phyloP scores from a whole-genome alignment of 192 early-diverging fungal genomes.

The Coemansia sp. region DNA sequence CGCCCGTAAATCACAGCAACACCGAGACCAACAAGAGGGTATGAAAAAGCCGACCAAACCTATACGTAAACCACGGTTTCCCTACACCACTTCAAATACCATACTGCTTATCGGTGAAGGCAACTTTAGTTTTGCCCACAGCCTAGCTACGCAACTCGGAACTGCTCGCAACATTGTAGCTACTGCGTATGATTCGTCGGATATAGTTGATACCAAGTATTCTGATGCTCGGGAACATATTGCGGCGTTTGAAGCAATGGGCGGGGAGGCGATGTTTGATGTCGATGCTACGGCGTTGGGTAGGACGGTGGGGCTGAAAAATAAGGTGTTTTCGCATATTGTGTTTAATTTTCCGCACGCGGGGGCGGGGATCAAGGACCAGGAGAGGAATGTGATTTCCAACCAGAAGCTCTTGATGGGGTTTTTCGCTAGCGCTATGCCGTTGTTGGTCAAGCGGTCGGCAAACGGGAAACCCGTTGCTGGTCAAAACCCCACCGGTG shows the following conservation, averaged over 20 bases:
- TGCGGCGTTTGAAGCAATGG: constrained; percentile 59
- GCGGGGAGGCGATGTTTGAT: constrained; percentile 70
- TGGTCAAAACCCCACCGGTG: constrained; percentile 4
- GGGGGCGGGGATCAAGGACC: constrained; percentile 91
- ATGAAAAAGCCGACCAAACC: background rate
- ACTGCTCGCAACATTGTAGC: constrained; percentile 67
- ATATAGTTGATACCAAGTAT: constrained; percentile 77
- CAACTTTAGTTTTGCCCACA: constrained; percentile 91
- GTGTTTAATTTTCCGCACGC: constrained; percentile 97
- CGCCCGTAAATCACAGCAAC: background rate
- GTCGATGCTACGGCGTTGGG: constrained; percentile 78
- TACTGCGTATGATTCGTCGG: constrained; percentile 74
- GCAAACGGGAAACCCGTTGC: background rate
- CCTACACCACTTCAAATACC: constrained; percentile 59
- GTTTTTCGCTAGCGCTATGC: constrained; percentile 63
- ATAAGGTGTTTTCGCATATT: constrained; percentile 72
- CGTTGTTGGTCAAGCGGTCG: constrained; percentile 43
- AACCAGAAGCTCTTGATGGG: constrained; percentile 74
- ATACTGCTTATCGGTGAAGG: constrained; percentile 86
- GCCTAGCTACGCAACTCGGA: constrained; percentile 63
- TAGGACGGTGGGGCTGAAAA: constrained; percentile 60
- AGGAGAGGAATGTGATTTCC: constrained; percentile 75
- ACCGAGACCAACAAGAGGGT: background rate
- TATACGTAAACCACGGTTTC: constrained; percentile 28
- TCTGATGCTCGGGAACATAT: constrained; percentile 61